phyloP scores from a whole-genome alignment of 2,329 filamentous ascomycete genomes.

The Pyrenochaeta sp. region DNA sequence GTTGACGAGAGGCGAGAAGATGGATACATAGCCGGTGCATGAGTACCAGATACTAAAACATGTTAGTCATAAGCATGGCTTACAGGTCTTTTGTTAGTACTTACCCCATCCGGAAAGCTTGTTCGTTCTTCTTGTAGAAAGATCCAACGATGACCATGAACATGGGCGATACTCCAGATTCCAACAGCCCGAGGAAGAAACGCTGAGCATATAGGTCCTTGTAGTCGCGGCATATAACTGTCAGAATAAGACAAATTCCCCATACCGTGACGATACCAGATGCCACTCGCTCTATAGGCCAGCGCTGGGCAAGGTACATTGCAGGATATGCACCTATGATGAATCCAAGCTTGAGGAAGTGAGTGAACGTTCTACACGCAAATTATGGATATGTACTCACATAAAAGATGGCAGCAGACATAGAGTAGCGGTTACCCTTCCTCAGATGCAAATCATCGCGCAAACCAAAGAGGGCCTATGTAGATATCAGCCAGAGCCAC shows the following conservation, averaged over 20 bases:
- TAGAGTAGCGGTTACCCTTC: constrained; percentile 55
- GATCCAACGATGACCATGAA: constrained; percentile 62
- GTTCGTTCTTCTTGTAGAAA: constrained; percentile 65
- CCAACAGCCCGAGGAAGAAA: constrained; percentile 62
- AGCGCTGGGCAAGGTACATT: constrained; percentile 56
- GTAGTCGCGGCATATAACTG: constrained; percentile 59
- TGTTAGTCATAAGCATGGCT: not conserved
- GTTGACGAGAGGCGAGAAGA: constrained; percentile 29
- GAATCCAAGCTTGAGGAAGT: constrained; percentile 48
- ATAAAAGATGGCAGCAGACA: constrained; percentile 56
- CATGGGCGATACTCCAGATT: constrained; percentile 62
- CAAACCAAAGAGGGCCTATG: constrained; percentile 43
- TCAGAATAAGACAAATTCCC: constrained; percentile 59
- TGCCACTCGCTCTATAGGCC: constrained; percentile 58
- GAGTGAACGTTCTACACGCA: constrained; percentile 6
- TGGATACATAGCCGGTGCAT: constrained; percentile 55
- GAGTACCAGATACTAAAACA: constrained; percentile 62
- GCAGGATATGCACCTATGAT: constrained; percentile 60
- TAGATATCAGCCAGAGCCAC: not conserved
- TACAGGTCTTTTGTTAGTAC: not conserved
- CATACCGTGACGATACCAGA: constrained; percentile 53
- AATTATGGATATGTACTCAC: constrained; percentile 4
- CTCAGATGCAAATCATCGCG: constrained; percentile 44
- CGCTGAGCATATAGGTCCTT: constrained; percentile 59
- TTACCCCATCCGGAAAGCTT: constrained; percentile 65